phyloP scores from a whole-genome alignment of 2,329 filamentous ascomycete genomes.

The Grosmannia penicillata region DNA sequence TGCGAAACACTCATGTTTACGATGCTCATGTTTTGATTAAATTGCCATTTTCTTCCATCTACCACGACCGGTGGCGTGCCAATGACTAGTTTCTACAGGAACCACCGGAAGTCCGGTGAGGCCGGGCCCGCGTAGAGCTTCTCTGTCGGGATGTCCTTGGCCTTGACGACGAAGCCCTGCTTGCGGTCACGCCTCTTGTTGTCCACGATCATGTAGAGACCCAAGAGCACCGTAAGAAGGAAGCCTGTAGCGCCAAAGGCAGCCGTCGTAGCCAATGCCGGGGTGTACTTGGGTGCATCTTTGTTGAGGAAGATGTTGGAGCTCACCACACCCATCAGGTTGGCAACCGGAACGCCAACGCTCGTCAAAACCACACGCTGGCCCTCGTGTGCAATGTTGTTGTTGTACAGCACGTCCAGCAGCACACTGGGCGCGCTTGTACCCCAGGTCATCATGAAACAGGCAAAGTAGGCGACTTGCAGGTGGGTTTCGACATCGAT shows the following conservation, averaged over 20 bases:
- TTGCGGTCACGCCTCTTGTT: constrained; percentile 43
- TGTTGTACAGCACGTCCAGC: constrained; percentile 54
- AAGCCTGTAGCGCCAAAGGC: constrained; percentile 47
- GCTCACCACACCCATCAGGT: constrained; percentile 58
- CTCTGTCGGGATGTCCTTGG: constrained; percentile 41
- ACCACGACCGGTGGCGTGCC: too few species aligned
- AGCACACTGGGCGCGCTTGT: constrained; percentile 60
- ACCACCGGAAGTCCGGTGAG: constrained; percentile 42
- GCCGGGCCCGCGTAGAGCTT: constrained; percentile 37
- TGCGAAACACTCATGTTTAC: too few species aligned
- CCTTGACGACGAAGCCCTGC: constrained; percentile 39
- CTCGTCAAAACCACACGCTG: constrained; percentile 55
- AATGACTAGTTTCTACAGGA: too few species aligned
- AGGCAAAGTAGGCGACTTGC: constrained; percentile 59
- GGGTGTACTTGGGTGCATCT: constrained; percentile 51
- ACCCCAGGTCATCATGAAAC: constrained; percentile 73
- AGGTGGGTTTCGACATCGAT: constrained; percentile 48
- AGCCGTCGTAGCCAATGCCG: constrained; percentile 49
- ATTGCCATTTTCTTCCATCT: background rate
- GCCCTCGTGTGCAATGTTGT: constrained; percentile 67
- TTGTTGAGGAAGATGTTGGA: constrained; percentile 48
- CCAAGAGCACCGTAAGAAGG: constrained; percentile 38
- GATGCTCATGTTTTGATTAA: too few species aligned
- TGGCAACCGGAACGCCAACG: constrained; percentile 59
- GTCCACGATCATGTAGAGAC: constrained; percentile 49